phyloP scores from a whole-genome alignment of 2,329 filamentous ascomycete genomes.

The Exophiala bonariae region DNA sequence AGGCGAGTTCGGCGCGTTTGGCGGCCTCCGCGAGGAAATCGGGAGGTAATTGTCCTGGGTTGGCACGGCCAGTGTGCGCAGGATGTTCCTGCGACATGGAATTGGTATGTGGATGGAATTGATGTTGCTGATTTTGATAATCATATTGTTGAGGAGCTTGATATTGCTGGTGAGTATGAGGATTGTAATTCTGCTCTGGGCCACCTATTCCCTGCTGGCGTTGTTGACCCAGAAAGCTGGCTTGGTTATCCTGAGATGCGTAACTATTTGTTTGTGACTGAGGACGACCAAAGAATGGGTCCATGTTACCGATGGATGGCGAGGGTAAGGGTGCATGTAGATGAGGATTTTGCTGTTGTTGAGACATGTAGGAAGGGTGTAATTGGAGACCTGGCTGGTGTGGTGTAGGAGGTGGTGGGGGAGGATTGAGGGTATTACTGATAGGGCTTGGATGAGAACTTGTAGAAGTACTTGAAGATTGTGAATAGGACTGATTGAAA shows the following conservation, averaged over 20 bases:
- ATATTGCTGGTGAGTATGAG: constrained; percentile 8
- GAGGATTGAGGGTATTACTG: constrained; percentile 22
- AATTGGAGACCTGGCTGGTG: constrained; percentile 20
- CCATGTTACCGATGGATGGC: constrained; percentile 25
- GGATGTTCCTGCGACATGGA: constrained; percentile 28
- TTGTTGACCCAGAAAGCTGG: constrained; percentile 12
- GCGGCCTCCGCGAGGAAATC: constrained; percentile 91
- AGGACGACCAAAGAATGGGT: constrained; percentile 24
- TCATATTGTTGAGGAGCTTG: constrained; percentile 17
- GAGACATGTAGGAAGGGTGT: constrained; percentile 23
- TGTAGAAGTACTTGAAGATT: constrained; percentile 27
- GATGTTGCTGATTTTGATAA: constrained; percentile 20
- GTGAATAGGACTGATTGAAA: constrained; percentile 20
- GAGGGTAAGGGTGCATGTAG: constrained; percentile 28
- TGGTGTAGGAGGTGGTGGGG: constrained; percentile 17
- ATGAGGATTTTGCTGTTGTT: constrained; percentile 20
- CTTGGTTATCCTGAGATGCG: constrained; percentile 18
- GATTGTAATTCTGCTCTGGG: constrained; percentile 5
- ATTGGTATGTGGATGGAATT: constrained; percentile 27
- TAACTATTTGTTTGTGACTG: constrained; percentile 23
- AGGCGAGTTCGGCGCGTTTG: constrained; percentile 86
- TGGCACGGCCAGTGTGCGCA: constrained; percentile 14
- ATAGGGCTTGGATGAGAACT: constrained; percentile 28
- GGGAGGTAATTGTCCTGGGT: constrained; percentile 63
- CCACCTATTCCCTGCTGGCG: constrained; percentile 15